phyloP scores from a whole-genome alignment of 2,329 filamentous ascomycete species.

The Hypoxylon sp. region DNA sequence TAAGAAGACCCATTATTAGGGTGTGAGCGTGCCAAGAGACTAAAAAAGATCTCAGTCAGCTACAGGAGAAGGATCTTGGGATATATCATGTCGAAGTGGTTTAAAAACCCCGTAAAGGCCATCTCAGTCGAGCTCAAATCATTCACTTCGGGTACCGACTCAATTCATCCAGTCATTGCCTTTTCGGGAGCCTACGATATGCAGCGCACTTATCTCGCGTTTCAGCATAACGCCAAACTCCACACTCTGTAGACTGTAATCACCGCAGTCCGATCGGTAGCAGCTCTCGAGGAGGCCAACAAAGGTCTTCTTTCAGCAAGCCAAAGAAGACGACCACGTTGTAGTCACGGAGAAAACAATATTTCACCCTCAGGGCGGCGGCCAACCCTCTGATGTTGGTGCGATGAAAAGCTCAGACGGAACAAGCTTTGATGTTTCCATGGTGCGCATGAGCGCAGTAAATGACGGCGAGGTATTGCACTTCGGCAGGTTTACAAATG shows the following conservation, averaged over 20 bases:
- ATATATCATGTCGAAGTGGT: conserved; percentile 10
- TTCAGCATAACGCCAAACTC: conserved; percentile 55
- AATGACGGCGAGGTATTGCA: conserved; percentile 73
- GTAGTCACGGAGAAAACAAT: conserved; percentile 76
- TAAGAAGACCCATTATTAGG: conserved; percentile 32
- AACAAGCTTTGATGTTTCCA: conserved; percentile 65
- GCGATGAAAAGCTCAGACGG: conserved; percentile 61
- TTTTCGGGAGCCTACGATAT: conserved; percentile 39
- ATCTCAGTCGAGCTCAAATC: background rate
- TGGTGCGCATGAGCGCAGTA: conserved; percentile 69
- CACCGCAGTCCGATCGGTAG: conserved; percentile 64
- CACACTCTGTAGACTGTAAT: conserved; percentile 52
- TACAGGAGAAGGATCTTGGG: conserved; percentile 6
- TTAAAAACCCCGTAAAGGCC: conserved; percentile 1
- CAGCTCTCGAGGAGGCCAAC: conserved; percentile 65
- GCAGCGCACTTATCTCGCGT: conserved; percentile 61
- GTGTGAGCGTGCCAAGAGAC: conserved; percentile 36
- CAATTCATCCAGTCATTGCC: conserved; percentile 1
- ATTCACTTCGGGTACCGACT: conserved; percentile 19
- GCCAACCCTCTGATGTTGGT: conserved; percentile 79
- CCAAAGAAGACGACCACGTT: conserved; percentile 66
- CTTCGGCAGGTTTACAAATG: conserved; percentile 69
- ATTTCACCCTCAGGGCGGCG: conserved; percentile 82
- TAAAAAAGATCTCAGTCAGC: conserved; percentile 30
- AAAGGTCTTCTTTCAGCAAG: conserved; percentile 72